A percentile compares a stretch with the other conserved stretches of the same genome.
Evolutionary conservation across 176 grass and related monocot genomes (phyloP).

Genomic region (Eleusine indica): DNA sequence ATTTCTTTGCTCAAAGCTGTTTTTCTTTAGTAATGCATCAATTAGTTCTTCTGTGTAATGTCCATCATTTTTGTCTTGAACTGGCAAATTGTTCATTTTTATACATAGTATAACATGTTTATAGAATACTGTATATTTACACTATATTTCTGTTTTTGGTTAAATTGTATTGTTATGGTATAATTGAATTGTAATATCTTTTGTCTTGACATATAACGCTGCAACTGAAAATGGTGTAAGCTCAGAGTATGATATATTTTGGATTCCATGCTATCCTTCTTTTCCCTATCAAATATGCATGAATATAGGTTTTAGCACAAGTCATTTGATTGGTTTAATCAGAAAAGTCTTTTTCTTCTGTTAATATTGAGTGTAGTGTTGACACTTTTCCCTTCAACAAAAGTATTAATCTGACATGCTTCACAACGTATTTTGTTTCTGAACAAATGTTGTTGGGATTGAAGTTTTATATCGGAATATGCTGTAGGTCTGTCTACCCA

Average conservation of each 20-base stretch:
- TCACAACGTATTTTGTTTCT: neutral
- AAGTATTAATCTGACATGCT: neutral
- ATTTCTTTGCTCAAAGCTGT: neutral
- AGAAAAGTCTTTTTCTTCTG: neutral
- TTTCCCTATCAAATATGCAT: neutral
- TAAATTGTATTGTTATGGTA: neutral
- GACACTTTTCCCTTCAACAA: neutral
- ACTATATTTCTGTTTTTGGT: slow-evolving; percentile 24
- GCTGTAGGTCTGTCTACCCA: slow-evolving; percentile 47
- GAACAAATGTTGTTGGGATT: slow-evolving; percentile 10
- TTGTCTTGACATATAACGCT: neutral
- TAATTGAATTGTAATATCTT: neutral
- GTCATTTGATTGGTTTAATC: neutral
- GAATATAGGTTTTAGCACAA: neutral
- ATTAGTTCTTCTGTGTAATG: neutral
- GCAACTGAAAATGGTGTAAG: neutral
- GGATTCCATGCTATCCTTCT: neutral
- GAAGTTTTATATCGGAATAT: slow-evolving; percentile 16
- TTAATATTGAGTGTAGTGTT: neutral
- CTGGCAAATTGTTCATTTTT: neutral
- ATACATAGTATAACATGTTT: neutral
- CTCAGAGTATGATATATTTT: neutral
- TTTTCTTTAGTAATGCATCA: slow-evolving; percentile 1
- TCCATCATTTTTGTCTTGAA: neutral
- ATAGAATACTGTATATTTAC: neutral